phyloP scores from a whole-genome alignment of 1,139 yeast genomes.

The Scheffersomyces quercinus region DNA sequence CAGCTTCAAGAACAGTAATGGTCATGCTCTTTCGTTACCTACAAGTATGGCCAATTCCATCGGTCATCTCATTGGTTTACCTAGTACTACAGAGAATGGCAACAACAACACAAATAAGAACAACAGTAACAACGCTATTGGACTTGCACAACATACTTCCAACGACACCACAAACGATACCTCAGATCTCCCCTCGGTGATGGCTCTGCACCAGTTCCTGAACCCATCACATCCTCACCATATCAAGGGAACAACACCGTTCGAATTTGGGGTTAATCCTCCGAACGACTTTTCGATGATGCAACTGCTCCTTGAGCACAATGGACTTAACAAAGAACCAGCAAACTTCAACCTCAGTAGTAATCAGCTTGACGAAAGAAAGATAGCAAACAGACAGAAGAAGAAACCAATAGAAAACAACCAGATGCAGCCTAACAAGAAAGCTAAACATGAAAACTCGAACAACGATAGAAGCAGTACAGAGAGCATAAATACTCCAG shows the following conservation, averaged over 20 bases:
- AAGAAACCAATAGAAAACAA: conserved; percentile 1
- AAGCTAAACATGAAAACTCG: conserved; percentile 3
- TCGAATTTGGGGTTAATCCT: conserved; percentile 33
- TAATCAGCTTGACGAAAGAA: conserved; percentile 2
- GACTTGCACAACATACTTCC: too few relatives aligned
- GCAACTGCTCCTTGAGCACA: conserved; percentile 19
- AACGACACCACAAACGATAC: too few relatives aligned
- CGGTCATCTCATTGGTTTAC: too few relatives aligned
- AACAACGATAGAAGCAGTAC: conserved; percentile 2
- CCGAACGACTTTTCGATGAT: conserved; percentile 25
- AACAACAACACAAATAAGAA: neutral
- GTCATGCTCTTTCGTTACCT: too few relatives aligned
- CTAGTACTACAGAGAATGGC: neutral
- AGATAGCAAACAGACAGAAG: conserved; percentile 6
- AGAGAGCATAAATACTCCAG: conserved; percentile 6
- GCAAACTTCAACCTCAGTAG: conserved; percentile 6
- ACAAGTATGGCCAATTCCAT: too few relatives aligned
- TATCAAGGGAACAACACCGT: conserved; percentile 39
- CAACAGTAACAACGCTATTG: neutral
- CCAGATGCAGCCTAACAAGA: conserved; percentile 1
- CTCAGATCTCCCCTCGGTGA: conserved; percentile 2
- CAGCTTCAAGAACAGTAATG: too few relatives aligned
- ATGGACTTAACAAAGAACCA: conserved; percentile 1
- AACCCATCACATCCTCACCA: conserved; percentile 41
- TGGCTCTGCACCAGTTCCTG: conserved; percentile 30